Conservation (phyloP, 495 filamentous ascomycete species). For the Chlorociboria aeruginascens region DNA sequence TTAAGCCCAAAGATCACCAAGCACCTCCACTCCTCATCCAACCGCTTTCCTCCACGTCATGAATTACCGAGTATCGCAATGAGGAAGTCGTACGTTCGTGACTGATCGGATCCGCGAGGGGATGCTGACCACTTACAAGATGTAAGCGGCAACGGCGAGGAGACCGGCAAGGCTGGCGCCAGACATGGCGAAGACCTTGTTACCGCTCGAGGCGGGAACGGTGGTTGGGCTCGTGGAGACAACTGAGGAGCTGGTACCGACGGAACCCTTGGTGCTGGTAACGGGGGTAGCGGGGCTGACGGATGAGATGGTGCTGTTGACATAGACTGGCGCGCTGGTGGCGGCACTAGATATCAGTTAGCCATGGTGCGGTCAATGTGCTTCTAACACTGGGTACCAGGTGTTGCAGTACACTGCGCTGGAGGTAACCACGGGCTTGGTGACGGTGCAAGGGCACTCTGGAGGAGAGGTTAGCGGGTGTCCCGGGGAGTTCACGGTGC, state of each 20-base stretch:
- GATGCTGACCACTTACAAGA: slow-evolving; percentile 50
- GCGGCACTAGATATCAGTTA: slow-evolving; percentile 2
- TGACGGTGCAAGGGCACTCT: slow-evolving; percentile 68
- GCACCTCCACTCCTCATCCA: slow-evolving; percentile 16
- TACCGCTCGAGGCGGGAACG: slow-evolving; percentile 50
- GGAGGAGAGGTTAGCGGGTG: slow-evolving; percentile 21
- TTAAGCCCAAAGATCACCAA: slow-evolving; percentile 19
- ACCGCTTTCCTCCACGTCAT: slow-evolving; percentile 26
- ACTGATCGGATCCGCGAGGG: slow-evolving; percentile 8
- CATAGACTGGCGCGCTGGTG: slow-evolving; percentile 18
- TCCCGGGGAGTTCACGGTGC: neutral
- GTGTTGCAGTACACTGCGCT: slow-evolving; percentile 45
- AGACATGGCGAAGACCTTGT: slow-evolving; percentile 43
- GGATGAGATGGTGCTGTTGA: slow-evolving; percentile 19
- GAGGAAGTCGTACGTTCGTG: slow-evolving; percentile 12
- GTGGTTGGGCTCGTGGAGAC: slow-evolving; percentile 24
- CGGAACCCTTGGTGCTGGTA: slow-evolving; percentile 19
- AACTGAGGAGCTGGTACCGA: slow-evolving; percentile 24
- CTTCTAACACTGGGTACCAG: slow-evolving; percentile 34
- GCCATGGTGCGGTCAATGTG: slow-evolving; percentile 6
- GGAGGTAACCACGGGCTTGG: slow-evolving; percentile 51
- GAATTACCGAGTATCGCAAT: slow-evolving; percentile 16
- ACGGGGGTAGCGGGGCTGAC: slow-evolving; percentile 9
- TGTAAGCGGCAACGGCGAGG: slow-evolving; percentile 59
- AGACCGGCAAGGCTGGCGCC: slow-evolving; percentile 63